A percentile compares a stretch with the other conserved stretches of the same genome.
Evolutionary conservation across 2,329 filamentous ascomycete species (phyloP).

Genomic region (Nothophoma quercina): DNA sequence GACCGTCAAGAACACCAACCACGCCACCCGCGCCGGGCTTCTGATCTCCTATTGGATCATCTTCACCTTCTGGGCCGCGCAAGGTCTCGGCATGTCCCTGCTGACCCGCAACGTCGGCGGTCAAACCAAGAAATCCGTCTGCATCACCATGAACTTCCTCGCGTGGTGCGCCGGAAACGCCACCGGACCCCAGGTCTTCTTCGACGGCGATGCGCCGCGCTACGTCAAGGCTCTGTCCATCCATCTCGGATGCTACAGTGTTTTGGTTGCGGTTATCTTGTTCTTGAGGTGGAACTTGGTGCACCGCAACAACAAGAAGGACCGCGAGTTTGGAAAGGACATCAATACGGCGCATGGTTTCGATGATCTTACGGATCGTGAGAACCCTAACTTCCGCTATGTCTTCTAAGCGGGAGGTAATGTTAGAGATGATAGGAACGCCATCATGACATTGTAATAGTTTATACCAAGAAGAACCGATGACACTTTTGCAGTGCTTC

Average conservation of each 20-base stretch:
- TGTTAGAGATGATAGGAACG: constrained; percentile 5
- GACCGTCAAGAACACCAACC: constrained; percentile 66
- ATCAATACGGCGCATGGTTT: constrained; percentile 58
- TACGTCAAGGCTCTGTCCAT: constrained; percentile 75
- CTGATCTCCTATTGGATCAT: constrained; percentile 79
- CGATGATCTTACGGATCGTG: constrained; percentile 69
- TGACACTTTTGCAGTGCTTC: not conserved
- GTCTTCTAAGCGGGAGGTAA: constrained; percentile 43
- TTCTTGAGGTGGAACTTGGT: constrained; percentile 66
- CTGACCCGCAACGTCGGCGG: constrained; percentile 74
- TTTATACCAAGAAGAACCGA: not conserved
- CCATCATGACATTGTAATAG: not conserved
- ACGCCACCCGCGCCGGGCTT: constrained; percentile 69
- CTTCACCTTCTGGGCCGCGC: constrained; percentile 78
- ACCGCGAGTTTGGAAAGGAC: constrained; percentile 51
- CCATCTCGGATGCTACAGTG: constrained; percentile 72
- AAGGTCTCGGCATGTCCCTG: constrained; percentile 72
- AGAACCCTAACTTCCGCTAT: constrained; percentile 69
- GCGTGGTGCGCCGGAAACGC: constrained; percentile 74
- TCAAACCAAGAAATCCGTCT: constrained; percentile 75
- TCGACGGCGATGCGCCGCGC: constrained; percentile 63
- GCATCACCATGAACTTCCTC: constrained; percentile 74
- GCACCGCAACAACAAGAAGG: constrained; percentile 66
- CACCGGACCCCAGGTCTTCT: constrained; percentile 59
- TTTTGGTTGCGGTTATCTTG: constrained; percentile 65